These are phyloP conservation scores for Metschnikowia santaceciliae DNA, from an alignment of 805 yeast genomes.

Conservation along the genomic window DNA sequence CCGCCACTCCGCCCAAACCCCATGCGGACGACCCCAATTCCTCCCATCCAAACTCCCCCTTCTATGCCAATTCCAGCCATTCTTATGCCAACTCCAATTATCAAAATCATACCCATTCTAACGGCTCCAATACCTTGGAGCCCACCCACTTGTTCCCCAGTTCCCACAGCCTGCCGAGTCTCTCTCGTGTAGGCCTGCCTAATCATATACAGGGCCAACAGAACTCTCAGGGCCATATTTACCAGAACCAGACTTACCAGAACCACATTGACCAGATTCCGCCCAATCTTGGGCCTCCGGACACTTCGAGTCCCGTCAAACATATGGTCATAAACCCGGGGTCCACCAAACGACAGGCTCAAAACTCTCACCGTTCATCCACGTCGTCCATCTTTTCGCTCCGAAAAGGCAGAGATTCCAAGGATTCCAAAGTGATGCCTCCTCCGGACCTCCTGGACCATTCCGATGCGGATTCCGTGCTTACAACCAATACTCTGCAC, in stretches of 20 bases:
- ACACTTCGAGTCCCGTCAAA: too few relatives aligned
- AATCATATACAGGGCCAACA: neutral
- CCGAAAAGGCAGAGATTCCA: constrained; percentile 23
- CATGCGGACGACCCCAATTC: too few relatives aligned
- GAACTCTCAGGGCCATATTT: too few relatives aligned
- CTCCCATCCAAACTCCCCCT: too few relatives aligned
- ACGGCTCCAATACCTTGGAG: constrained; percentile 9
- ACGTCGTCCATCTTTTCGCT: constrained; percentile 36
- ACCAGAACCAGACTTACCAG: too few relatives aligned
- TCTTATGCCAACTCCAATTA: constrained; percentile 10
- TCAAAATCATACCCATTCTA: neutral
- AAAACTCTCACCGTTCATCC: constrained; percentile 24
- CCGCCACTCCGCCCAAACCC: constrained; percentile 18
- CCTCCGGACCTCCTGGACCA: constrained; percentile 21
- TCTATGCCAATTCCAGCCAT: too few relatives aligned
- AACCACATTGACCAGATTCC: too few relatives aligned
- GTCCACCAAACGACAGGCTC: neutral
- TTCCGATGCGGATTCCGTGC: constrained; percentile 32
- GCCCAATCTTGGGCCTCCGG: too few relatives aligned
- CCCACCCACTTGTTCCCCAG: constrained; percentile 10
- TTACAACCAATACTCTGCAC: constrained; percentile 7
- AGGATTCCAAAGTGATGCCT: neutral
- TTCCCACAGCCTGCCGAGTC: neutral
- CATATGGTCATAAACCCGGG: neutral
- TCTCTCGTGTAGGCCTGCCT: neutral